Base-by-base conservation (phyloP, 176 grass and related monocot genomes). In the Alloteropsis semialata region DNA sequence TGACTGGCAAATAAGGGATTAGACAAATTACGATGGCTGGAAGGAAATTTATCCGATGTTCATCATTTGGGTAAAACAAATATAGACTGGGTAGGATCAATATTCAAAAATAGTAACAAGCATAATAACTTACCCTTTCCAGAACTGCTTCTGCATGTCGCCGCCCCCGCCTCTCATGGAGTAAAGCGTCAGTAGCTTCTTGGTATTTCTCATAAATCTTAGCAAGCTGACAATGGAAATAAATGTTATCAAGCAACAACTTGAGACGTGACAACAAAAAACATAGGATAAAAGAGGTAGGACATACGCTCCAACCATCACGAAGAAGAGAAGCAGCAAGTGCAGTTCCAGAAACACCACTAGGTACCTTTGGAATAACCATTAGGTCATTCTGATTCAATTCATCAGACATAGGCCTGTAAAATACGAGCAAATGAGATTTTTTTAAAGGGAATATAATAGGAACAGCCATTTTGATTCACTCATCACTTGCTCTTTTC, bases 201-300 rank as follows among this genome's bases (percentile, higher is more conserved):
- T 99, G 96, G 55, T 99, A 96, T 87, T 99, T 93, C 62, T 96
- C 96, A 76, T 99, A 99, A 45, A 99, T 99, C 77, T 99, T 99
- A 71, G 93, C 87, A 80, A 99, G 96, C 96, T 99, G 87, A 70
- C 55, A 17, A 64, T 44, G 8, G 19, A 72, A 72, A 19, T 17
- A 69, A 79, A 3, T 51, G 37, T 87, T 81, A 80, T 76, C 68
- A 78, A 49, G 76, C 36, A 89, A 67, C 5, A 66, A 60, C 18
- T 63, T 74, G 28, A 82, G 21, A 76, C 51, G 78, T 63, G 57
- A 76, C 61, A 85, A 91, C 21, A 50, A 59, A 71, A 6, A 69
- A 50, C 75, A 49, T 6, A 86, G 79, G 12, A 77, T 3, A 78
- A 18, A 80, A 38, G 21, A 48, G 13, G 84, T 65, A 66, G 21